These are phyloP conservation scores for Macroventuria anomochaeta DNA, from an alignment of 2,329 filamentous ascomycete genomes.

Conservation along the genomic window DNA sequence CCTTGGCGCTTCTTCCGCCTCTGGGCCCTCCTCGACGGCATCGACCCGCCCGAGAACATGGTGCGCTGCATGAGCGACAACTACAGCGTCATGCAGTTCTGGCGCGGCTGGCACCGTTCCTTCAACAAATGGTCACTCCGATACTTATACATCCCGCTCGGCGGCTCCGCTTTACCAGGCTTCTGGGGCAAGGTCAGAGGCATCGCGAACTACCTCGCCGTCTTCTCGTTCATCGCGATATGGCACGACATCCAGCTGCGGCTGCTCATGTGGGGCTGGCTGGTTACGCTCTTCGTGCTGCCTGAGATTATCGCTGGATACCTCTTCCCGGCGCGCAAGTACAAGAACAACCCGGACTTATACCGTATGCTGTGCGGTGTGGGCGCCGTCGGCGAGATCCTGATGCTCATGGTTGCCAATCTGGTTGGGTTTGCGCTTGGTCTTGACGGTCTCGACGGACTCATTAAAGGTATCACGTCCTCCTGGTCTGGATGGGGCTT, in stretches of 20 bases:
- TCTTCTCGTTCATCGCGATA: constrained; percentile 95
- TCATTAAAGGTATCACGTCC: constrained; percentile 76
- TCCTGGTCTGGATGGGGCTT: constrained; percentile 79
- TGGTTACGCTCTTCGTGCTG: constrained; percentile 90
- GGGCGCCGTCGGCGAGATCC: constrained; percentile 80
- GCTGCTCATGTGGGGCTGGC: constrained; percentile 94
- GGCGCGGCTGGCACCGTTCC: constrained; percentile 93
- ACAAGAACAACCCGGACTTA: constrained; percentile 70
- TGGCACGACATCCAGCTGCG: constrained; percentile 97
- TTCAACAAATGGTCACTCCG: constrained; percentile 95
- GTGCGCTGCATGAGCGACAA: constrained; percentile 95
- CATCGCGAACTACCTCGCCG: constrained; percentile 76
- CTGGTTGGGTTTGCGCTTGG: constrained; percentile 94
- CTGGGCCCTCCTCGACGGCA: constrained; percentile 88
- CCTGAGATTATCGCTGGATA: constrained; percentile 78
- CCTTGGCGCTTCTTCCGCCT: constrained; percentile 98
- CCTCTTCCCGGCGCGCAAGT: constrained; percentile 76
- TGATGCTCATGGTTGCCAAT: constrained; percentile 97
- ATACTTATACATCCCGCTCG: constrained; percentile 92
- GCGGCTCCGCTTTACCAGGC: constrained; percentile 63
- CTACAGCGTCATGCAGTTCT: constrained; percentile 88
- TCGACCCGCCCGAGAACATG: constrained; percentile 98
- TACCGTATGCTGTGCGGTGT: constrained; percentile 83
- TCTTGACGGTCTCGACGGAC: constrained; percentile 80
- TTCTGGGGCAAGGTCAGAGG: constrained; percentile 60